Evolutionary conservation across 73 alveolate genomes (phyloP), one percentile per base, ranked within the genome.

Genomic region (Blepharisma stoltei): DNA sequence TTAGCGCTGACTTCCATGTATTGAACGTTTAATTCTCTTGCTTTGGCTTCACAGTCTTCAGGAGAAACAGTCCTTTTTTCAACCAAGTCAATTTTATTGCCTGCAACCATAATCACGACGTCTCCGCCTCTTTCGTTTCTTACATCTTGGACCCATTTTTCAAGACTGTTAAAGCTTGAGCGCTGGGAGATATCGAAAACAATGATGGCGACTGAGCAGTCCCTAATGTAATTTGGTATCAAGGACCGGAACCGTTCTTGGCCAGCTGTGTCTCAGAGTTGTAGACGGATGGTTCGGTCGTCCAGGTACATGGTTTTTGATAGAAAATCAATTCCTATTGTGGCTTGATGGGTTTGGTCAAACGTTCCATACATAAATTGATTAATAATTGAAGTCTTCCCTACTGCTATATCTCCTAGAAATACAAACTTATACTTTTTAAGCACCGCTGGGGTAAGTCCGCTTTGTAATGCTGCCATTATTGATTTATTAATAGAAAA

Each of bases 321-420:
- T 88, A 97, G 86, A 81, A 97, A 97, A 86, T 97, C 99, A 6
- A 97, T 97, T 18, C 99, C 99, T 47, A 97, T 97, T 46, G 99
- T 95, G 8, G 99, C 91, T 83, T 89, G 88, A 79, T 89, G 87
- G 83, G 87, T 89, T 70, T 78, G 82, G 81, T 89, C 96, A 47
- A 89, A 89, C 7, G 92, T 77, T 52, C 87, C 96, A 32, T 89
- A 83, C 81, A 81, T 86, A 78, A 82, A 86, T 54, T 87, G 83
- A 73, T 71, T 50, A 8, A 85, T 85, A n/a, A 85, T 67, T 14
- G 89, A 81, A 38, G 92, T 83, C 55, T 83, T 83, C 27, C 91
- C 91, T 37, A 83, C 91, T 41, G 84, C 80, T 49, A 77, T 37
- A 49, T 83, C 91, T 7, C 91, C 91, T 20, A 83, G 80, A 44